phyloP scores from a whole-genome alignment of 768 basidiomycete genomes.

The Lactarius indigo region DNA sequence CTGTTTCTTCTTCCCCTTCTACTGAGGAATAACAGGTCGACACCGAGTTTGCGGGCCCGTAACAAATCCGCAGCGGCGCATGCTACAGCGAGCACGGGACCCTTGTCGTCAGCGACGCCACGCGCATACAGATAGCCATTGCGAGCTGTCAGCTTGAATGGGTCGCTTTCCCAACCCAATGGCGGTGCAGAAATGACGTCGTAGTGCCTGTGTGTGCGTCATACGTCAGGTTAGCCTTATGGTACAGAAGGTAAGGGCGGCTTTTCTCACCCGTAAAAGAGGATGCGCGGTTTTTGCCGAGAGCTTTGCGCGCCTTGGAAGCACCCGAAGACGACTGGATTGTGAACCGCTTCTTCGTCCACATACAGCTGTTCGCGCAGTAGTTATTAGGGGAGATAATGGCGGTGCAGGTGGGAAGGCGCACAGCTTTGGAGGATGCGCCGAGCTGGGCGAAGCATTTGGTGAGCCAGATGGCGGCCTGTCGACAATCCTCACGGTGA shows the following conservation, averaged over 20 bases:
- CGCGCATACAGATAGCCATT: conserved; percentile 91
- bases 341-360: conserved; percentile 54
- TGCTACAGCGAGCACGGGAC: conserved; percentile 88
- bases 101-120: conserved; percentile 93
- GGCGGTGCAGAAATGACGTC: conserved; percentile 86
- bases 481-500: conserved; percentile 84
- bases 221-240: conserved; percentile 4
- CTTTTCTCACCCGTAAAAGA: conserved; percentile 79
- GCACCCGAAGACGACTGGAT: conserved; percentile 86
- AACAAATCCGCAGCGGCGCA: conserved; percentile 85
- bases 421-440: conserved; percentile 51
- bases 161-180: conserved; percentile 77
- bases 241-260: background rate
- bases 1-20: conserved; percentile 97
- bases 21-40: conserved; percentile 89
- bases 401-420: background rate
- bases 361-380: conserved; percentile 58
- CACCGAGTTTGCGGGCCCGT: conserved; percentile 63
- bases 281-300: conserved; percentile 59
- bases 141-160: conserved; percentile 74
- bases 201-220: conserved; percentile 65
- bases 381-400: background rate
- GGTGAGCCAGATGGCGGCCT: conserved; percentile 90
- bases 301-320: conserved; percentile 70
- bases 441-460: conserved; percentile 87